Percentiles rank a stretch among this genome's conserved stretches.
These are phyloP conservation scores for Colletotrichum orbiculare DNA, from an alignment of 2,329 filamentous ascomycete species.

Conservation along the genomic window DNA sequence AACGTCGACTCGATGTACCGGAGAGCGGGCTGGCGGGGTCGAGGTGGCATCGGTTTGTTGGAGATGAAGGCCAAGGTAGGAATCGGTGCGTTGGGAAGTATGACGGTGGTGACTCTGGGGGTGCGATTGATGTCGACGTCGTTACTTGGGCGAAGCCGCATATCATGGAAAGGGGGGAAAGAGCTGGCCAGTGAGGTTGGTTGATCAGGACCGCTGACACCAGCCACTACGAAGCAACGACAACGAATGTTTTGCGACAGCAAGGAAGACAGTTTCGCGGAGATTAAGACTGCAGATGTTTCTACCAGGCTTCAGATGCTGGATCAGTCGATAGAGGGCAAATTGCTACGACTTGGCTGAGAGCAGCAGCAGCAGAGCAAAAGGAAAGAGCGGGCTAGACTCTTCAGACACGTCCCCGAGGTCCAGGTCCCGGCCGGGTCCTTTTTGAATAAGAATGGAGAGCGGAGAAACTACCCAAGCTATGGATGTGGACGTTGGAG, in stretches of 20 bases:
- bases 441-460: neutral
- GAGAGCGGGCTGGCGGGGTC: slow-evolving; percentile 14
- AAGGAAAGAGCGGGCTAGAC: neutral
- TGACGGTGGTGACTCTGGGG: neutral
- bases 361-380: slow-evolving; percentile 2
- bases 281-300: no score
- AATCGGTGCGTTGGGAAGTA: neutral
- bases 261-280: no score
- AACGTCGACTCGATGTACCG: slow-evolving; percentile 17
- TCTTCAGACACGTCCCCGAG: neutral
- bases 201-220: no score
- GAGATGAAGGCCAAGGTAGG: slow-evolving; percentile 1
- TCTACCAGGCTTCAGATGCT: no score
- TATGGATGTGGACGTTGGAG: no score
- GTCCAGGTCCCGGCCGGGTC: no score
- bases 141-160: neutral
- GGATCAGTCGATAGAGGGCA: neutral
- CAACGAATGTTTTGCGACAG: no score
- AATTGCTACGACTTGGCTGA: neutral
- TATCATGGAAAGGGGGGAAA: no score
- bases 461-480: neutral
- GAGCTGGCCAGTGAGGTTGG: no score
- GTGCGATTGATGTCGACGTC: neutral
- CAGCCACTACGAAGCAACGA: no score
- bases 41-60: slow-evolving; percentile 21